Conservation (phyloP, 208 protist genomes). For the Lotmaria passim region DNA sequence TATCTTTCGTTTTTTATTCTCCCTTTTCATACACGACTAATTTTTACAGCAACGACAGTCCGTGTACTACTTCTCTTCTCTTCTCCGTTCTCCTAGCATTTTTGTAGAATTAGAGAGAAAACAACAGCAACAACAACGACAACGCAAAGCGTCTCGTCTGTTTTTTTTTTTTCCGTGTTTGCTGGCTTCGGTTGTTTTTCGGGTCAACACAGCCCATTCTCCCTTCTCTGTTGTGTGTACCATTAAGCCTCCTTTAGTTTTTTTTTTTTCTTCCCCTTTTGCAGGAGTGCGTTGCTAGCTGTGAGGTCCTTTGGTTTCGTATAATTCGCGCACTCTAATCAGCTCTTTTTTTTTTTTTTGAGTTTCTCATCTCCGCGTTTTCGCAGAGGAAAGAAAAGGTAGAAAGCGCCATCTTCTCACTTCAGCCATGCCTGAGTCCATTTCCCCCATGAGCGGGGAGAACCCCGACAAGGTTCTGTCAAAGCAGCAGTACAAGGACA, state of each 20-base stretch:
- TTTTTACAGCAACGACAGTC: too few relatives aligned
- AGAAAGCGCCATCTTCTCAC: background rate
- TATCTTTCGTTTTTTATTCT: too few relatives aligned
- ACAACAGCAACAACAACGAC: too few relatives aligned
- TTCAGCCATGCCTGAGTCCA: slow-evolving; percentile 39
- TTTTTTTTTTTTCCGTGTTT: too few relatives aligned
- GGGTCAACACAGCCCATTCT: too few relatives aligned
- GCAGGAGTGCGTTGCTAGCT: background rate
- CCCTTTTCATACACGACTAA: too few relatives aligned
- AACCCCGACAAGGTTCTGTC: slow-evolving; percentile 56
- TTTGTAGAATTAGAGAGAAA: too few relatives aligned
- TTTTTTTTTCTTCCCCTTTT: background rate
- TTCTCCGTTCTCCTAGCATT: background rate
- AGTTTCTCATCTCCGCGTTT: too few relatives aligned
- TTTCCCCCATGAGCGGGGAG: slow-evolving; percentile 52
- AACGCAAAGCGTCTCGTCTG: too few relatives aligned
- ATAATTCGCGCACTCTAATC: background rate
- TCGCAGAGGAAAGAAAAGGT: too few relatives aligned
- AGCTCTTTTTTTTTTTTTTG: slow-evolving; percentile 2
- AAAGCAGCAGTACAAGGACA: slow-evolving; percentile 64
- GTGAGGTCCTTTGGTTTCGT: background rate
- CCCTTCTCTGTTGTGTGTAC: too few relatives aligned
- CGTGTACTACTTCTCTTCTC: background rate
- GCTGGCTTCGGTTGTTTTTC: too few relatives aligned
- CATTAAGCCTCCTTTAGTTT: background rate